phyloP scores from a whole-genome alignment of 345 rosid species.

The Corymbia maculata region DNA sequence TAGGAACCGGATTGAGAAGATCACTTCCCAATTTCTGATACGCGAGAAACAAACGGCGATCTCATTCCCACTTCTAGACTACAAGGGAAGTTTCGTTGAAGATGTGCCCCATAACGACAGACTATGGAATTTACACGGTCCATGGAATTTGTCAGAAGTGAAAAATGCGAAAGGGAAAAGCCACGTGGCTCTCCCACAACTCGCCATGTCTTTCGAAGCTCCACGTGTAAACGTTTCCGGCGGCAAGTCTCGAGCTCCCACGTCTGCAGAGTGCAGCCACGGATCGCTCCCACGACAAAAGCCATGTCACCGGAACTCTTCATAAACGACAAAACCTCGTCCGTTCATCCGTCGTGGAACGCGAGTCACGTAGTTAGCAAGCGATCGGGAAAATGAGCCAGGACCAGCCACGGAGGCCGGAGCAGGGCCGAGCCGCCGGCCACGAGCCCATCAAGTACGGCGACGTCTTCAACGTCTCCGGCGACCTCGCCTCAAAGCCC shows the following conservation, averaged over 20 bases:
- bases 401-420: slow-evolving; percentile 41
- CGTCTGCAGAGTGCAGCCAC: neutral
- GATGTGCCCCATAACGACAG: slow-evolving; percentile 20
- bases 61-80: too few species aligned
- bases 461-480: slow-evolving; percentile 43
- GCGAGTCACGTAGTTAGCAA: neutral
- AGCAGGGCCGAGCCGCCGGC: neutral
- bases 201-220: neutral
- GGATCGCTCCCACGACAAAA: neutral
- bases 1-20: too few species aligned
- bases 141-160: too few species aligned
- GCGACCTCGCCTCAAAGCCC: slow-evolving; percentile 36
- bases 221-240: neutral
- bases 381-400: slow-evolving; percentile 39
- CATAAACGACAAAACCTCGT: neutral
- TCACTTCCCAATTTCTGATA: too few species aligned
- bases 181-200: neutral
- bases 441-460: slow-evolving; percentile 47
- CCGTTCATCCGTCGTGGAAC: neutral
- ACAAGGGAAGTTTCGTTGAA: too few species aligned
- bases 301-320: neutral
- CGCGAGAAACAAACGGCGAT: too few species aligned
- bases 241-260: neutral
- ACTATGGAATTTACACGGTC: neutral
- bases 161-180: neutral